Conservation (phyloP, 805 yeast species). For the Blastobotrys terrestris region DNA sequence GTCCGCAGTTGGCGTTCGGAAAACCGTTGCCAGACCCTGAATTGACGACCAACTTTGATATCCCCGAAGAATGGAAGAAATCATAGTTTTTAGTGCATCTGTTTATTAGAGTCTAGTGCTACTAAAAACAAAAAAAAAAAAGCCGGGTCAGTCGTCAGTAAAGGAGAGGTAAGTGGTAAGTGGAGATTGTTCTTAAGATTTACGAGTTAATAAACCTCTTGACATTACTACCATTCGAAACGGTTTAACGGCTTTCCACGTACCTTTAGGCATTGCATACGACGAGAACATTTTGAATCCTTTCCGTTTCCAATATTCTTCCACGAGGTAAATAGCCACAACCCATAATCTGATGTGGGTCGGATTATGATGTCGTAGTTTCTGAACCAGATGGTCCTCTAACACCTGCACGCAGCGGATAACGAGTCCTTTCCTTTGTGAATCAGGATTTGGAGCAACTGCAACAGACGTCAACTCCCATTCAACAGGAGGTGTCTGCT, state of each 20-base stretch:
- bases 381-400: background rate
- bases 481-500: background rate
- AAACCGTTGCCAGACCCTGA: constrained; percentile 9
- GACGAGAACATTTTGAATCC: background rate
- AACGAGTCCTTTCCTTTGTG: background rate
- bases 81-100: background rate
- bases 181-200: no score
- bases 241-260: background rate
- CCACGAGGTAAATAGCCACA: background rate
- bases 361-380: background rate
- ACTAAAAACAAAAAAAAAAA: background rate
- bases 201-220: background rate
- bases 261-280: background rate
- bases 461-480: background rate
- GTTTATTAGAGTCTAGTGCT: background rate
- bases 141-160: background rate
- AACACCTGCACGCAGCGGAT: background rate
- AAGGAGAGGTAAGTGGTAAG: no score
- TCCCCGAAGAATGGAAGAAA: constrained; percentile 17
- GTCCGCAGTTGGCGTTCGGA: constrained; percentile 16
- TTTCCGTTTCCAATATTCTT: background rate
- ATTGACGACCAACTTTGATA: constrained; percentile 13
- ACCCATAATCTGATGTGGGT: background rate
- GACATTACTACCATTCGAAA: constrained; percentile 5
- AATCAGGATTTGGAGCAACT: background rate